phyloP scores from a whole-genome alignment of 108 stramenopile species.

The Conticribra guillardii region DNA sequence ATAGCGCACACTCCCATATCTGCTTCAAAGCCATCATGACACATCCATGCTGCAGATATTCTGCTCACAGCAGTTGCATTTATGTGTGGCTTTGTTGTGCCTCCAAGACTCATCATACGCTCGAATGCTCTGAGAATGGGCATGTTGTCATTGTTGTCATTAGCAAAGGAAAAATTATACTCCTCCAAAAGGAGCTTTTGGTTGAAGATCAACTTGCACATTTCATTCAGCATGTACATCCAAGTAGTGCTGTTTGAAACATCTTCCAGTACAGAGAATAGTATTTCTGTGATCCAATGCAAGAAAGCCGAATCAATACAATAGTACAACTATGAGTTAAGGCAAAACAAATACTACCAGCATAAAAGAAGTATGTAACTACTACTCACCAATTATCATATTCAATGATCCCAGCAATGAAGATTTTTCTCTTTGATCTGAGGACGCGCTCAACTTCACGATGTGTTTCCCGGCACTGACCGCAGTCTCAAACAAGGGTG shows the following conservation, averaged over 20 bases:
- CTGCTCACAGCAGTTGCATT: slow-evolving; percentile 55
- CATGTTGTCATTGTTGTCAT: slow-evolving; percentile 22
- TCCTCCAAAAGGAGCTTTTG: slow-evolving; percentile 63
- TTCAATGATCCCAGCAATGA: slow-evolving; percentile 40
- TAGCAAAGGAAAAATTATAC: slow-evolving; percentile 38
- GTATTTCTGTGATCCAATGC: slow-evolving; percentile 1
- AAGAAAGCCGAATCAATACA: not conserved
- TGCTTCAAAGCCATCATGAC: slow-evolving; percentile 18
- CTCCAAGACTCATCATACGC: slow-evolving; percentile 62
- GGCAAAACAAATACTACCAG: not conserved
- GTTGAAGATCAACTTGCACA: slow-evolving; percentile 72
- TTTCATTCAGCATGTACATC: slow-evolving; percentile 75
- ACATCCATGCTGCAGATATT: slow-evolving; percentile 74
- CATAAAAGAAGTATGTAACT: no score
- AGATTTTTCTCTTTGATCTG: slow-evolving; percentile 5
- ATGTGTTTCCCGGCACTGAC: slow-evolving; percentile 26
- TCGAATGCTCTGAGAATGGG: slow-evolving; percentile 75
- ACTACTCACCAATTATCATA: slow-evolving; percentile 47
- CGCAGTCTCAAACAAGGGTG: slow-evolving; percentile 68
- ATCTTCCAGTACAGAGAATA: slow-evolving; percentile 66
- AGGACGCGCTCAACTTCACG: slow-evolving; percentile 14
- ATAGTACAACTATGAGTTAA: not conserved
- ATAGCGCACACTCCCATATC: slow-evolving; percentile 66
- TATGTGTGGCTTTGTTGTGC: slow-evolving; percentile 64
- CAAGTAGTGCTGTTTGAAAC: slow-evolving; percentile 46